A percentile compares a stretch with the other conserved stretches of the same genome.
Evolutionary conservation across 2,329 filamentous ascomycete species (phyloP).

Genomic region (Colletotrichum sp.): DNA sequence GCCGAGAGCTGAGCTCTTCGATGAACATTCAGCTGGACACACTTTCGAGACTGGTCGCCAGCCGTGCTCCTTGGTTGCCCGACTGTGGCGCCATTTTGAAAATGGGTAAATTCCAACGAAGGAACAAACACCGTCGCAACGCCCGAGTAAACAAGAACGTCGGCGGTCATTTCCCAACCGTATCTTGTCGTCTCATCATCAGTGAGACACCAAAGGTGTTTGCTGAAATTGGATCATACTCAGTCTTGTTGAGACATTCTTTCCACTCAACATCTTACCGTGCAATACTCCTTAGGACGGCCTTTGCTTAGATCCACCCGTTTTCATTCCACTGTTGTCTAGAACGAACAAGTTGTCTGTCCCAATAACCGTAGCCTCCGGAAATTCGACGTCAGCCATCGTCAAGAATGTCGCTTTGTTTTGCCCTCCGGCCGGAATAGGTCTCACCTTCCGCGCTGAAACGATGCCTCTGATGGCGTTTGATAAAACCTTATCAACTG

Average conservation of each 20-base stretch:
- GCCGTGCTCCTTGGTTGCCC: not conserved
- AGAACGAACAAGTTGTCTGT: not conserved
- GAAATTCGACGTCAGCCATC: not conserved
- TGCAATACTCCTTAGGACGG: no score
- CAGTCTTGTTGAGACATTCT: no score
- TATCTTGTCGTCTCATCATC: no score
- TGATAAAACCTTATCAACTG: not conserved
- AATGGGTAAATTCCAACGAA: no score
- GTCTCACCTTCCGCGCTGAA: not conserved
- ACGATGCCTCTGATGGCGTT: not conserved
- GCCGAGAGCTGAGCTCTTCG: not conserved
- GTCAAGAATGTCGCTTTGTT: not conserved
- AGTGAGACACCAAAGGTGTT: no score
- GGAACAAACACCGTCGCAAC: no score
- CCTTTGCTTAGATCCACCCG: no score
- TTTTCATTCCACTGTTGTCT: not conserved
- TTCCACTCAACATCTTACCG: no score
- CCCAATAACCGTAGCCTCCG: not conserved
- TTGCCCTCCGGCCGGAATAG: not conserved
- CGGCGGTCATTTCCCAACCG: not conserved
- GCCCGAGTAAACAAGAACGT: not conserved
- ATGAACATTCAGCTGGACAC: not conserved
- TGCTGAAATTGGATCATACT: no score
- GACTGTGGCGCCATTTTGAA: not conserved
- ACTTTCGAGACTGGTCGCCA: not conserved